A percentile compares a stretch with the other conserved stretches of the same genome.
These are phyloP conservation scores for Lachancea dasiensis DNA, from an alignment of 805 yeast genomes.

Conservation along the genomic window DNA sequence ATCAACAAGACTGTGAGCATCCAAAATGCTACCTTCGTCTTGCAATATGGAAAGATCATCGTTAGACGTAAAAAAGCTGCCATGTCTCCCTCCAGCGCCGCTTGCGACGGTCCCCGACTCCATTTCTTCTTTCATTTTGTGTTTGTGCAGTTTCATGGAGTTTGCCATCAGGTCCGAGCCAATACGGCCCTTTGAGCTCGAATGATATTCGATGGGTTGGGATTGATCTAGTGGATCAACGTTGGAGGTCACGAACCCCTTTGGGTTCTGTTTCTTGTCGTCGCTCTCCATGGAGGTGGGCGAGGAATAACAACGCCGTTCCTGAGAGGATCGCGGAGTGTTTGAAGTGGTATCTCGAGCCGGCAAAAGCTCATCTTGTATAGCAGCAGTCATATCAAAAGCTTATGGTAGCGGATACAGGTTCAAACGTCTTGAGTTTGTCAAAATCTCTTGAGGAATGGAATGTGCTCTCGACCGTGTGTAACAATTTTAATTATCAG, in stretches of 20 bases:
- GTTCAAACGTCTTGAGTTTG: too few relatives aligned
- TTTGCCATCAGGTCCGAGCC: neutral
- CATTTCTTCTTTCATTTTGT: neutral
- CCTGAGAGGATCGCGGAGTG: constrained; percentile 11
- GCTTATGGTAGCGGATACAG: too few relatives aligned
- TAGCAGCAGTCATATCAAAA: constrained; percentile 5
- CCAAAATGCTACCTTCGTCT: constrained; percentile 11
- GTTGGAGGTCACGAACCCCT: constrained; percentile 1
- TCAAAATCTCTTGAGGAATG: too few relatives aligned
- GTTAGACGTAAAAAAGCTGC: neutral
- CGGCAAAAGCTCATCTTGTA: constrained; percentile 7
- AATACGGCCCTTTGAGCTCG: neutral
- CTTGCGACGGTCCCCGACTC: neutral
- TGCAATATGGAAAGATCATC: constrained; percentile 5
- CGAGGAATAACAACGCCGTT: constrained; percentile 10
- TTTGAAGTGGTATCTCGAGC: constrained; percentile 9
- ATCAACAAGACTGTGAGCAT: constrained; percentile 17
- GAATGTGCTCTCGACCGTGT: too few relatives aligned
- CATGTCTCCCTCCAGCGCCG: neutral
- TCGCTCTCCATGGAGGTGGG: constrained; percentile 10
- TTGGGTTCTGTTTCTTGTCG: constrained; percentile 6
- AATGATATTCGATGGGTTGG: neutral
- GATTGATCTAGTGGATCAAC: constrained; percentile 9
- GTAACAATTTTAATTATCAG: too few relatives aligned
- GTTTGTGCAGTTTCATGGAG: constrained; percentile 1